Base-by-base conservation (phyloP, 805 yeast species). In the Saturnispora halmiae region DNA sequence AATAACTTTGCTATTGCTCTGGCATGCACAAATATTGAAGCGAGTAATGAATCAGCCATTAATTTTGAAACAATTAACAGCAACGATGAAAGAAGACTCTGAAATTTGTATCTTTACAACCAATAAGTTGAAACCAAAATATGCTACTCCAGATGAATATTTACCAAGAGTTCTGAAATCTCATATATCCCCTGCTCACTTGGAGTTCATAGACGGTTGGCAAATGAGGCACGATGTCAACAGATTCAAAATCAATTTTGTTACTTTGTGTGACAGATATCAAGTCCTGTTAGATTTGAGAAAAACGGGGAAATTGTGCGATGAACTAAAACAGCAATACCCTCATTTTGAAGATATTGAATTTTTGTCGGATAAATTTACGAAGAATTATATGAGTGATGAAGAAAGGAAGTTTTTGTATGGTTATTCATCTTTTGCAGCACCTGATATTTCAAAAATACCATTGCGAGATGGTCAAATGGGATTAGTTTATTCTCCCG, bases 151-250 rank as follows among this genome's bases (percentile, higher is more conserved):
- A 2, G 28, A 44, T 25, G 41, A 41, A 20, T 31, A 31, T 9
- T 31, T 47, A 14, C 18, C 41, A 11, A 38, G 42, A 21, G 13
- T 51, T 4, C 27, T 46, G 3, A 46, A 50, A 21, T 47, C 43
- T 21, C 51, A 55, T 26, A 48, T 52, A 19, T 46, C 49, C 19
- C 51, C 55, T 18, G 49, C 61, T 1, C 50, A 53, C 20, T 50
- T 58, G 7, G 63, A 58, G 44, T 54, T 58, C 33, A 45, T 60
- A n/a, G 55, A 53, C 38, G 61, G 63, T 3, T 60, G 64, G 64
- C 54, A 58, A 38, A 25, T 56, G 18, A 41, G 57, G 16, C 58
- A 56, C 43, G 61, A 58, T 33, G 53, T 55, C 31, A 53, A 54
- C 10, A 35, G 47, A 1, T 32, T 42, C 38, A 57, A 58, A 37